Conservation (phyloP, 768 basidiomycete genomes). For the Suillus occidentalis region DNA sequence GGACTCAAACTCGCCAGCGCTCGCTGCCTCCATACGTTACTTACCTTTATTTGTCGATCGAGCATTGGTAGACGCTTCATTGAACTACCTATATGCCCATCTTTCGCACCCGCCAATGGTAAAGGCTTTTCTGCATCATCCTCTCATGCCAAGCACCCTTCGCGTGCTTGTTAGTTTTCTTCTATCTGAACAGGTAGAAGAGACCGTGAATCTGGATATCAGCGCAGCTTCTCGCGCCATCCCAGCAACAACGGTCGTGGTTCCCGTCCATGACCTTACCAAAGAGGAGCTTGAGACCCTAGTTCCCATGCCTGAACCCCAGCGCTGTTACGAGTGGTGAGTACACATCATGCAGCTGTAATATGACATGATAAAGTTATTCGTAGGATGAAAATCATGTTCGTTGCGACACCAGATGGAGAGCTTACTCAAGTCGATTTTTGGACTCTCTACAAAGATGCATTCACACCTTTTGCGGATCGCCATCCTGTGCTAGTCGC, state of each 20-base stretch:
- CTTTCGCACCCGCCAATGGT: conserved; percentile 74
- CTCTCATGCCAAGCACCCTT: conserved; percentile 68
- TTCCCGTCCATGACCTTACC: conserved; percentile 65
- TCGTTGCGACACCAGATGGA: conserved; percentile 69
- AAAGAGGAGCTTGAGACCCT: conserved; percentile 66
- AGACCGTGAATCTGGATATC: conserved; percentile 63
- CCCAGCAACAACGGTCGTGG: conserved; percentile 47
- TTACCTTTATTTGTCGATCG: conserved; percentile 74
- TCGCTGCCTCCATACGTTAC: conserved; percentile 65
- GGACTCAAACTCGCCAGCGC: conserved; percentile 53
- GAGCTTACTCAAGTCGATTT: conserved; percentile 93
- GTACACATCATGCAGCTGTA: conserved; percentile 14
- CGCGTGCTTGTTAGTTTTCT: conserved; percentile 67
- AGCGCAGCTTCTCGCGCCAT: conserved; percentile 58
- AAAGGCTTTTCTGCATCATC: conserved; percentile 72
- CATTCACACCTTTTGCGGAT: conserved; percentile 63
- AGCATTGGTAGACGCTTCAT: conserved; percentile 62
- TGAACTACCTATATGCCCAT: conserved; percentile 77
- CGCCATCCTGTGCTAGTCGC: conserved; percentile 70
- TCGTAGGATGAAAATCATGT: conserved; percentile 89
- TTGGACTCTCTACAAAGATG: conserved; percentile 91
- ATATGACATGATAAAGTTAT: not conserved
- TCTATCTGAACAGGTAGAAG: conserved; percentile 71
- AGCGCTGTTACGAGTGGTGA: conserved; percentile 83
- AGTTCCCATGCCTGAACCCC: conserved; percentile 63